These are phyloP conservation scores for Globisporangium heterothallicum DNA, from an alignment of 352 stramenopile species.

Conservation along the genomic window DNA sequence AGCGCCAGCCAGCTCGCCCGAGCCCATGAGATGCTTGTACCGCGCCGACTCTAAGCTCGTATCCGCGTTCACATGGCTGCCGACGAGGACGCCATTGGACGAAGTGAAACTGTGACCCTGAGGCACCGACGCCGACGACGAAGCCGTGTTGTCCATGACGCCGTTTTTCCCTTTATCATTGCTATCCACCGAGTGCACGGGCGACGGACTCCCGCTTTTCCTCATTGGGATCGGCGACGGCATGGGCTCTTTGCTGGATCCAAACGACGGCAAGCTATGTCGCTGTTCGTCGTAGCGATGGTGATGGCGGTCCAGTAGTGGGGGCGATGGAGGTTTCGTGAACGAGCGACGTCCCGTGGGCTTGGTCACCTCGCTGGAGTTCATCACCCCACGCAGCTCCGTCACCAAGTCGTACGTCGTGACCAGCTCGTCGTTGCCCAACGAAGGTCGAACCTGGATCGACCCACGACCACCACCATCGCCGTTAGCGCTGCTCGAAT, in stretches of 20 bases:
- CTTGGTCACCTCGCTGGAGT: conserved; percentile 45
- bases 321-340: conserved; percentile 20
- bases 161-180: conserved; percentile 4
- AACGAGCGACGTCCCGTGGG: conserved; percentile 22
- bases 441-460: conserved; percentile 1
- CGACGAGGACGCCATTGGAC: conserved; percentile 10
- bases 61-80: conserved; percentile 7
- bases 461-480: conserved; percentile 13
- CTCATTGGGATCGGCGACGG: conserved; percentile 10
- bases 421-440: conserved; percentile 16
- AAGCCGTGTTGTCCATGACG: conserved; percentile 12
- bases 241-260: conserved; percentile 1
- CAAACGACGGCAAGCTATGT: conserved; percentile 12
- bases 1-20: conserved; percentile 10
- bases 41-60: conserved; percentile 11
- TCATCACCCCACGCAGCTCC: conserved; percentile 63
- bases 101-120: conserved; percentile 12
- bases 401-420: conserved; percentile 51
- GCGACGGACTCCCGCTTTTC: conserved; percentile 7
- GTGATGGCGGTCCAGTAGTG: conserved; percentile 12
- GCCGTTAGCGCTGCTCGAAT: conserved; percentile 12
- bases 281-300: conserved; percentile 4
- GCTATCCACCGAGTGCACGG: conserved; percentile 1
- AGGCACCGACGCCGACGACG: conserved; percentile 8
- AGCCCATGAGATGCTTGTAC: conserved; percentile 14